These are phyloP conservation scores for Ceratocystis diversiconidia DNA, from an alignment of 2,329 filamentous ascomycete species.

Conservation along the genomic window DNA sequence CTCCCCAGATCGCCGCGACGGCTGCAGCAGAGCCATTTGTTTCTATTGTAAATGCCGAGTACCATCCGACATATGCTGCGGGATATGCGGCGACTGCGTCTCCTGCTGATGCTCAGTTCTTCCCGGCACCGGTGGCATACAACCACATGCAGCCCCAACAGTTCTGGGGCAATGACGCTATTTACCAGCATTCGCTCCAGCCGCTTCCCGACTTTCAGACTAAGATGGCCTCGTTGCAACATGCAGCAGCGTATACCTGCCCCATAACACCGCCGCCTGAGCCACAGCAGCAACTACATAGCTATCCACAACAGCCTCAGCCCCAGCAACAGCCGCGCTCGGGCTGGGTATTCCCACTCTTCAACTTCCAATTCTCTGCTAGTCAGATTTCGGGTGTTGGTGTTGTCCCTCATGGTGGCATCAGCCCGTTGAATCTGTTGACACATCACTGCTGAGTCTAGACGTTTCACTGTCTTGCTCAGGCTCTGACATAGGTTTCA, in stretches of 20 bases:
- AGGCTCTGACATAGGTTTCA: too few species aligned
- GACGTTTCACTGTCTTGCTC: too few species aligned
- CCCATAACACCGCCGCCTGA: background rate
- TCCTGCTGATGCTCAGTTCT: background rate
- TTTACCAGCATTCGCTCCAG: conserved; percentile 1
- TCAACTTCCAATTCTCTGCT: background rate
- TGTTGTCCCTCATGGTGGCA: background rate
- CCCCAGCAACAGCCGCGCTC: background rate
- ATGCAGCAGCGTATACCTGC: background rate
- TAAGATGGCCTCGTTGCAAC: background rate
- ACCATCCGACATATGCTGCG: background rate
- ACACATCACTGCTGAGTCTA: conserved; percentile 15
- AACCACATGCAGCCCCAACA: background rate
- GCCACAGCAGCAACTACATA: conserved; percentile 2
- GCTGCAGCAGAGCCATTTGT: conserved; percentile 7
- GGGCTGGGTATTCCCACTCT: conserved; percentile 1
- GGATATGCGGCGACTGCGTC: background rate
- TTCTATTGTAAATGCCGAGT: conserved; percentile 12
- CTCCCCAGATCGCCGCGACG: conserved; percentile 20
- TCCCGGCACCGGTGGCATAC: background rate
- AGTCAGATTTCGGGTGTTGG: background rate
- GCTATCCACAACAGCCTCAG: background rate
- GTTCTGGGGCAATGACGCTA: background rate
- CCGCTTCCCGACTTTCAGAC: background rate
- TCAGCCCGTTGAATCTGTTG: conserved; percentile 4